These are phyloP conservation scores for Prunus padus DNA, from an alignment of 306 rosid species.

Conservation along the genomic window DNA sequence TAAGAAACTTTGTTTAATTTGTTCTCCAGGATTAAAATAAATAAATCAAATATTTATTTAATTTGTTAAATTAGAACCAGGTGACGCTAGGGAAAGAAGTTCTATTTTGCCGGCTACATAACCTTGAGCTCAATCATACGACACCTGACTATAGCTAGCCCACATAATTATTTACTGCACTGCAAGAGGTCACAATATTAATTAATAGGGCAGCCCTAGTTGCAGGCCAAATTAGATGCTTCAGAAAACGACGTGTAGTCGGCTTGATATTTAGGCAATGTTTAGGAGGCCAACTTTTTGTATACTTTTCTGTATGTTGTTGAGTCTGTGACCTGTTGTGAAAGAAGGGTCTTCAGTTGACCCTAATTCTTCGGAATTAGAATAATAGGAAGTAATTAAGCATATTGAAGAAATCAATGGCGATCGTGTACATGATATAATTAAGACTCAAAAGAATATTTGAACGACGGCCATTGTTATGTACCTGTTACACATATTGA, in stretches of 20 bases:
- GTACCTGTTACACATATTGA: too few relatives aligned
- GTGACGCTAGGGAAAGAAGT: neutral
- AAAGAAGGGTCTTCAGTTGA: neutral
- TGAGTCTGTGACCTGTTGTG: neutral
- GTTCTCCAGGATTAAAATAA: too few relatives aligned
- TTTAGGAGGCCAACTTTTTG: neutral
- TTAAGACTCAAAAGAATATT: neutral
- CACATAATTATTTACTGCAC: neutral
- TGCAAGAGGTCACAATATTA: neutral
- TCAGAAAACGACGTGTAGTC: neutral
- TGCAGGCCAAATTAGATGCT: neutral
- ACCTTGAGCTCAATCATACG: neutral
- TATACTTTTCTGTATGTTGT: neutral
- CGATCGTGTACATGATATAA: neutral
- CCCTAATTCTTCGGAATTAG: constrained; percentile 1
- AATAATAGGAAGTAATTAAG: neutral
- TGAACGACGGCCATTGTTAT: neutral
- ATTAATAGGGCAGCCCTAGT: neutral
- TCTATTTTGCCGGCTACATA: constrained; percentile 5
- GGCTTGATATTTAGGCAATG: neutral
- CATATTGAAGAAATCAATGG: neutral
- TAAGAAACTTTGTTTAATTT: neutral
- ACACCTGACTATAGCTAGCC: neutral
- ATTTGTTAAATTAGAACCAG: too few relatives aligned
- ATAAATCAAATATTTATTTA: too few relatives aligned